Conservation (phyloP, 352 stramenopile genomes). For the Phytophthora fragariaefolia region DNA sequence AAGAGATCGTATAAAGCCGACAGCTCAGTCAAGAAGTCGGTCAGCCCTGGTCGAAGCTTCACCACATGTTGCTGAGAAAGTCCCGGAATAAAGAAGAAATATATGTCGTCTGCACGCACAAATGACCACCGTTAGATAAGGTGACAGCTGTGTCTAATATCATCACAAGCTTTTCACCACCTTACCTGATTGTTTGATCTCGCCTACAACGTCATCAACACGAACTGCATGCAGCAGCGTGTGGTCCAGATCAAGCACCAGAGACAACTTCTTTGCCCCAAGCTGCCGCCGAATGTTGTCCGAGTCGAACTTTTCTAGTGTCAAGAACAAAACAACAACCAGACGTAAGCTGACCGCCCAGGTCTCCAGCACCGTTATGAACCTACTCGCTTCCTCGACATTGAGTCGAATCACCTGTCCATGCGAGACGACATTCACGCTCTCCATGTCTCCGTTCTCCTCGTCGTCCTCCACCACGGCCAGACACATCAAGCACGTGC, state of each 20-base stretch:
- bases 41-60: slow-evolving; percentile 93
- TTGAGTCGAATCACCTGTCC: slow-evolving; percentile 94
- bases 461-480: slow-evolving; percentile 75
- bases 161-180: not conserved
- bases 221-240: slow-evolving; percentile 95
- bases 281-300: slow-evolving; percentile 90
- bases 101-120: slow-evolving; percentile 62
- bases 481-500: slow-evolving; percentile 85
- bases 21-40: slow-evolving; percentile 88
- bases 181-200: slow-evolving; percentile 65
- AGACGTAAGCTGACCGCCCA: slow-evolving; percentile 9
- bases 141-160: no score
- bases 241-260: slow-evolving; percentile 98
- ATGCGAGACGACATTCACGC: slow-evolving; percentile 83
- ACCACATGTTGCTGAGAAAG: slow-evolving; percentile 90
- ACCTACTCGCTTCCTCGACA: slow-evolving; percentile 96
- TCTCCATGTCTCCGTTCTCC: slow-evolving; percentile 70
- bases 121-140: slow-evolving; percentile 7
- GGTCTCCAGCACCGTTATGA: slow-evolving; percentile 59
- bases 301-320: slow-evolving; percentile 82
- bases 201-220: slow-evolving; percentile 66
- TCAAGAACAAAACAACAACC: slow-evolving; percentile 9
- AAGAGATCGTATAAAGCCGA: slow-evolving; percentile 92
- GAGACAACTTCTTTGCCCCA: slow-evolving; percentile 89
- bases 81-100: slow-evolving; percentile 82